Base-by-base conservation (phyloP, 345 rosid species). In the Lenwebbia sp. region DNA sequence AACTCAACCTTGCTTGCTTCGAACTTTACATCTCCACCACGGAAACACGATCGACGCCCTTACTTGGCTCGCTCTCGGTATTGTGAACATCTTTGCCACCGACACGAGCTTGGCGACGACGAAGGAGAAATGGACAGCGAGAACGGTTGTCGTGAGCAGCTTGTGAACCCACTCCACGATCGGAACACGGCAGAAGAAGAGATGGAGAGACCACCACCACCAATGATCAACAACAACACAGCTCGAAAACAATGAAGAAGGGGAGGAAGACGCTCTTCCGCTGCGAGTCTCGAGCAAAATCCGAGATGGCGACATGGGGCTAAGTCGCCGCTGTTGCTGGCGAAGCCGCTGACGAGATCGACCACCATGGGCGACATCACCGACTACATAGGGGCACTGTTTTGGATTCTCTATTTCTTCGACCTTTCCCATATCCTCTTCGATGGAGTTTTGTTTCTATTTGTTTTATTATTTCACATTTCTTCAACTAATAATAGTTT, bases 131-230 rank as follows among this genome's bases (percentile, higher is more conserved):
- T 92, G 30, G 2, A 94, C 85, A 10, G 97, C 91, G 83, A 95
- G n/a, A 82, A 92, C 55, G 54, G 89, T 95, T n/a, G 96, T 95
- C 76, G 90, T 41, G 86, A 96, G 40, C 54, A 93, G 82, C 86
- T 97, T 97, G 23, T 85, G 88, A 76, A 92, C 85, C 86, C 94
- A 88, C 92, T 92, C 97, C 99, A 95, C 94, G 41, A 52, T 47
- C 58, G n/a, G 7, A 12, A 49, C 49, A 28, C n/a, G 49, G 57
- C 49, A 3, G 52, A 47, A 8, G 81, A 37, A 14, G 85, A 21
- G 26, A 58, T 26, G n/a, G 51, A 86, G 76, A 53, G 2, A 60
- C 47, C 47, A 44, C 7, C 8, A 44, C 47, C 7, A 44, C 47
- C 9, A 44, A 44, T 44, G 47, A 7, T 44, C 47, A 44, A 44